Evolutionary conservation across 768 basidiomycete species (phyloP), one percentile per base, ranked within the genome.

Genomic region (Naganishia vaughanmartiniae): DNA sequence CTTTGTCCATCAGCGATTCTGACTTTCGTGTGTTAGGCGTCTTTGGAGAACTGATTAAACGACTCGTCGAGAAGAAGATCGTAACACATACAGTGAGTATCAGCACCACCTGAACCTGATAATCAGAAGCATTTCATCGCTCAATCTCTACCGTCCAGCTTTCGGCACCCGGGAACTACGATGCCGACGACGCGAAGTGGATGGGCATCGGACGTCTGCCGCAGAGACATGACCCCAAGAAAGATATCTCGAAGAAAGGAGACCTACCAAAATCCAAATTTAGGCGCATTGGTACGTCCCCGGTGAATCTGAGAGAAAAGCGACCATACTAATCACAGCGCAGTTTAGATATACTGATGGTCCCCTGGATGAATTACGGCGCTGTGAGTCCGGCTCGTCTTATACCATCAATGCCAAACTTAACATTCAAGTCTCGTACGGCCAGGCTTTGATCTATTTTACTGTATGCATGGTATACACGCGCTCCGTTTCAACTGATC

Each of bases 401-500:
- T 51, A 7, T 26, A 4, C 57, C 66, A 6, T 30, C 66, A 12
- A 36, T 15, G 39, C 17, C 28, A 34, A 66, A 28, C 58, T 58
- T 55, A 54, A 15, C 26, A 51, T 24, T 68, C 9, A 4, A 51
- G 46, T 34, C 11, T 4, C 21, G 11, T 14, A 7, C 39, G 6
- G n/a, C 11, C 26, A 70, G 93, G 92, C 93, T 0, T 80, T 93
- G 65, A 81, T 96, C n/a, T 96, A 96, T 80, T 96, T 92, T 78
- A 95, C 93, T 0, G 91, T 89, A 72, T 5, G 57, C 36, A 5
- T 6, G 17, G 34, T 24, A 12, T 10, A n/a, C 19, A 28, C 11
- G 19, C 2, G 15, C 21, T 12, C 11, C 57, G 34, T 60, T 14
- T 42, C 17, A 55, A 30, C 24, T 26, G 39, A 28, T 21, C 15